Conservation (phyloP, 768 basidiomycete genomes). For the Guyanaporus albipodus region DNA sequence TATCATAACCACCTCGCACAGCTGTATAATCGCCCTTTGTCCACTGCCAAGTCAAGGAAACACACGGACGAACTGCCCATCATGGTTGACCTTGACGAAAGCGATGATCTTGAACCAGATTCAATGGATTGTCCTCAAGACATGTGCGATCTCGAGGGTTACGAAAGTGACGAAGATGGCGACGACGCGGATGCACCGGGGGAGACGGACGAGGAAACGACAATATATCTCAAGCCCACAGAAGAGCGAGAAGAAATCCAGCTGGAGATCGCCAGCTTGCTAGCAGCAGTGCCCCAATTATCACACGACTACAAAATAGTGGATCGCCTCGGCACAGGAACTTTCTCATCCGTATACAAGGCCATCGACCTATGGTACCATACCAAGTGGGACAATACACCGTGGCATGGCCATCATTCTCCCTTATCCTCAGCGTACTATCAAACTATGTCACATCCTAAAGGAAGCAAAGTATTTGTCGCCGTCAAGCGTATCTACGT, state of each 20-base stretch:
- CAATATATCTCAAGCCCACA: slow-evolving; percentile 50
- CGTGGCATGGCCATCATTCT: slow-evolving; percentile 69
- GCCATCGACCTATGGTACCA: slow-evolving; percentile 79
- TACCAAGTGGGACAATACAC: slow-evolving; percentile 68
- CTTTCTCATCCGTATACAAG: slow-evolving; percentile 99
- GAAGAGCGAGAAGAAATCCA: slow-evolving; percentile 75
- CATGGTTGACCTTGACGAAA: slow-evolving; percentile 48
- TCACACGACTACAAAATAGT: slow-evolving; percentile 67
- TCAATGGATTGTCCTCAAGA: slow-evolving; percentile 37
- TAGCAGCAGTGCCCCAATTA: slow-evolving; percentile 63
- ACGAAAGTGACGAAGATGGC: slow-evolving; percentile 34
- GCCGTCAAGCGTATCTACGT: slow-evolving; percentile 97
- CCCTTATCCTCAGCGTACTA: slow-evolving; percentile 60
- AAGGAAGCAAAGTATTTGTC: slow-evolving; percentile 64
- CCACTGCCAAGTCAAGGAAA: slow-evolving; percentile 18
- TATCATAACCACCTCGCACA: slow-evolving; percentile 51
- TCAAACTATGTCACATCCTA: slow-evolving; percentile 45
- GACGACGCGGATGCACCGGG: slow-evolving; percentile 31
- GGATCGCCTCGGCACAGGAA: slow-evolving; percentile 93
- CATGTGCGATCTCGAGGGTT: slow-evolving; percentile 34
- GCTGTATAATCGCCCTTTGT: slow-evolving; percentile 34
- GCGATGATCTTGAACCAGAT: slow-evolving; percentile 34
- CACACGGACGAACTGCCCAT: slow-evolving; percentile 24
- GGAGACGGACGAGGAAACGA: slow-evolving; percentile 59
- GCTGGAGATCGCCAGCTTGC: slow-evolving; percentile 72